Evolutionary conservation across 2,329 filamentous ascomycete species (phyloP), one percentile per base, ranked within the genome.

Genomic region (Arthrobotrys conoides): DNA sequence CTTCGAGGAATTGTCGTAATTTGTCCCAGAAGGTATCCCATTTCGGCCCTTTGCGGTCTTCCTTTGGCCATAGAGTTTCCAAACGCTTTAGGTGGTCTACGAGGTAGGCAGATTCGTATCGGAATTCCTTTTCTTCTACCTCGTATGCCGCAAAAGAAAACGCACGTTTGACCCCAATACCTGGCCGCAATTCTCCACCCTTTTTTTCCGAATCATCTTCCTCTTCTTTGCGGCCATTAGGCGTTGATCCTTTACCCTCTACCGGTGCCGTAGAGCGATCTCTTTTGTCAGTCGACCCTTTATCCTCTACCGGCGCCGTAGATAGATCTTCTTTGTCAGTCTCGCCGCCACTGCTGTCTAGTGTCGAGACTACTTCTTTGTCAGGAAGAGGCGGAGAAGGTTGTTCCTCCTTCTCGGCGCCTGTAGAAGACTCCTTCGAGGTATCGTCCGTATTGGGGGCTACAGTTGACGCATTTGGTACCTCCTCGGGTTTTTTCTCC

Each of bases 71-170:
- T 16, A 78, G 6, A 20, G 46, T 27, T 18, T 71, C 61, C 36
- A 78, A 6, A 14, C 33, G 53, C 10, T n/a, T 33, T 20, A 78
- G n/a, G 22, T 78, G 75, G 0, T 33, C 20, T 1, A 51, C n/a
- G 5, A 77, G 27, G 38, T 63, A 66, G 1, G 6, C 9, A 5
- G 49, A 18, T 55, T 71, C 72, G 24, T 77, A 77, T 27, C 59
- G 57, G 16, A 67, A 49, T 3, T 61, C 57, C 10, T 16, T 61
- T 18, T 71, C 49, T 63, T 71, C 61, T 8, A 24, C 27, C 70
- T 71, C 59, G 36, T 77, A 71, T 16, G 72, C 44, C 44, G 57
- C 66, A 22, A 77, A 65, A 16, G 72, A 77, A 27, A 77, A 77
- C 5, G 44, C 24, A 4, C 44, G 51, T 48, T 24, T 14, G 24